Base-by-base conservation (phyloP, 495 filamentous ascomycete genomes). In the Penicillium ucsense region DNA sequence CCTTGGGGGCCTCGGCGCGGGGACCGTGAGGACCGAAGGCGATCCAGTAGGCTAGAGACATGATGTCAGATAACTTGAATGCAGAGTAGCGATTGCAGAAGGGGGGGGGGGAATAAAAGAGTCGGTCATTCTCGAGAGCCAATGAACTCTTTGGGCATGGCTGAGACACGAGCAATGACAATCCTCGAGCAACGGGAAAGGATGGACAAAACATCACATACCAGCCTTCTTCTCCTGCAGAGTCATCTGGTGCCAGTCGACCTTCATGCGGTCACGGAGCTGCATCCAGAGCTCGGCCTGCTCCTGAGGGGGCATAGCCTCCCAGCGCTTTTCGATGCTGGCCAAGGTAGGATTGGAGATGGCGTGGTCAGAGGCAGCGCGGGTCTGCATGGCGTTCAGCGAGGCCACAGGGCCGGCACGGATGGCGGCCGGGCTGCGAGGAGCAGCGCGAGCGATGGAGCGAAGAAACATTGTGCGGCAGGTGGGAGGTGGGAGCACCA, bases 291-390 rank as follows among this genome's bases (percentile, higher is more conserved):
- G 72, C 63, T 97, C 92, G 50, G 94, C 92, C 81, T 98, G 92
- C 80, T 98, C 92, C 76, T 94, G 87, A 47, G 90, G 88, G 35
- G 89, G 89, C 86, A 98, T 86, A 47, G 65, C 78, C 76, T 98
- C 92, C 92, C 92, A 98, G 72, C 92, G 77, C 86, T 95, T 97
- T 83, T 98, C 92, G 64, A 98, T 96, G 72, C 94, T 84, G 68
- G 88, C 86, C 52, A 98, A 82, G 31, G 89, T 95, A 56, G 94
- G 92, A 76, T 96, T 98, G 52, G 89, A 87, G 73, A 98, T 92
- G 61, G 92, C 90, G 68, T 95, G 90, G 41, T 83, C 84, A 57
- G 79, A 75, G 48, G 77, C 78, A 62, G 75, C 72, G 57, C 85
- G 81, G 55, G 72, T 74, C 70, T 85, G 81, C 61, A 79, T 66